A percentile compares a stretch with the other conserved stretches of the same genome.
Conservation (phyloP, 2,329 filamentous ascomycete species). For the Arachnomyces sp. region DNA sequence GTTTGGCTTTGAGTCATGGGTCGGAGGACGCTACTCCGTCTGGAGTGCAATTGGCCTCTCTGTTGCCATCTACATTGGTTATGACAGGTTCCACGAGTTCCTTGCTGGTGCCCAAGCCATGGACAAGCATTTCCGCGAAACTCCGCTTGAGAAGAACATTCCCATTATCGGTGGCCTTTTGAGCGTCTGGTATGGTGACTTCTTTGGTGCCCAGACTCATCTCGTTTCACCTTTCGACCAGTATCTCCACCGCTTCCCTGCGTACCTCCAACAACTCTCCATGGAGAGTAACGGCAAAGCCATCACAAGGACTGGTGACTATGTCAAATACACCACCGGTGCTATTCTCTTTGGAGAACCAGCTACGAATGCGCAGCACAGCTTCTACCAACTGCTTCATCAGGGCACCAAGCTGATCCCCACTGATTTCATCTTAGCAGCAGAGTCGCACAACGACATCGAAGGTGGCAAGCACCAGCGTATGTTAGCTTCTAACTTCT, state of each 20-base stretch:
- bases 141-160: conserved; percentile 90
- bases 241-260: conserved; percentile 97
- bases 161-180: conserved; percentile 84
- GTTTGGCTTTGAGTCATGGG: conserved; percentile 99
- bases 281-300: conserved; percentile 99
- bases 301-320: conserved; percentile 76
- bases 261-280: conserved; percentile 96
- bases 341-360: conserved; percentile 96
- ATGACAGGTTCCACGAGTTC: conserved; percentile 96
- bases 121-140: conserved; percentile 94
- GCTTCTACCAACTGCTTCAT: conserved; percentile 99
- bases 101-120: conserved; percentile 89
- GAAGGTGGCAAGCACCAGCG: conserved; percentile 87
- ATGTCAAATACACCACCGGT: conserved; percentile 96
- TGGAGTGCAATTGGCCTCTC: conserved; percentile 98
- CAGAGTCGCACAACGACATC: conserved; percentile 84
- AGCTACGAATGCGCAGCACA: conserved; percentile 98
- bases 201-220: conserved; percentile 97
- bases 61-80: conserved; percentile 90
- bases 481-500: conserved; percentile 46
- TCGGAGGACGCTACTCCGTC: conserved; percentile 94
- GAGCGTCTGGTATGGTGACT: conserved; percentile 98
- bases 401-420: conserved; percentile 99
- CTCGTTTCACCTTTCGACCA: conserved; percentile 97
- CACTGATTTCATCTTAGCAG: conserved; percentile 94